Evolutionary conservation across 1,284 basidiomycete species (phyloP).

Genomic region (Coniferiporia sulphurascens): DNA sequence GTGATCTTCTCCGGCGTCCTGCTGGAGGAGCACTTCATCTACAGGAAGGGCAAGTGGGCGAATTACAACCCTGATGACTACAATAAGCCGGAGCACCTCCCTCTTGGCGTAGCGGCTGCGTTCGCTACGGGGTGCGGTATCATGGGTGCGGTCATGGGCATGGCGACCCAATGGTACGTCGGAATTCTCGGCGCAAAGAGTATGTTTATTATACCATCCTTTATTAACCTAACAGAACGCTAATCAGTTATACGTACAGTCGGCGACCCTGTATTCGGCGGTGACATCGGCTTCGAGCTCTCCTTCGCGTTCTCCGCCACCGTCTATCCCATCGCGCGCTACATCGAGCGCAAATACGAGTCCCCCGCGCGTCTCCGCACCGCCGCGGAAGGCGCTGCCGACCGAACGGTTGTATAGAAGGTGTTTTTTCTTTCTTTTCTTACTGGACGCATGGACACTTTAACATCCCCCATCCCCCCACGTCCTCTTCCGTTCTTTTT

Average conservation of each 20-base stretch:
- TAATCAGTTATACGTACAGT: constrained; percentile 12
- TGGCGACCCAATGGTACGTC: constrained; percentile 29
- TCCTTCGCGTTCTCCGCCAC: constrained; percentile 28
- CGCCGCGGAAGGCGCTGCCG: background rate
- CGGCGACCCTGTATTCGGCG: constrained; percentile 24
- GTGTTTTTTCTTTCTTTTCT: no score
- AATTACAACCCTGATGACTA: constrained; percentile 31
- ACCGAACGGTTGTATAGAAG: no score
- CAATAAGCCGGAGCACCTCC: constrained; percentile 25
- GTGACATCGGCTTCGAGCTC: constrained; percentile 31
- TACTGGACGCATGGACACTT: no score
- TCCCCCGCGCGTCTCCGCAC: constrained; percentile 9
- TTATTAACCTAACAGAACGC: background rate
- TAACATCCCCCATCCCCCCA: no score
- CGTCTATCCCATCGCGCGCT: constrained; percentile 28
- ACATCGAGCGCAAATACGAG: constrained; percentile 26
- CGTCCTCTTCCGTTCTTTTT: no score
- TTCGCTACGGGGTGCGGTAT: constrained; percentile 25
- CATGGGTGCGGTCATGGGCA: constrained; percentile 30
- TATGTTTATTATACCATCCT: background rate
- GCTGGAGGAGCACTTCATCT: constrained; percentile 33
- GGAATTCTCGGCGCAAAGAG: constrained; percentile 25
- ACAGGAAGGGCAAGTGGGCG: constrained; percentile 28
- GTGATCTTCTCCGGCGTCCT: constrained; percentile 31
- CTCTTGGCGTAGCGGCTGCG: constrained; percentile 29